Percentiles rank a stretch among this genome's conserved stretches.
These are phyloP conservation scores for Zasmidium cellare DNA, from an alignment of 2,329 filamentous ascomycete genomes.

Conservation along the genomic window DNA sequence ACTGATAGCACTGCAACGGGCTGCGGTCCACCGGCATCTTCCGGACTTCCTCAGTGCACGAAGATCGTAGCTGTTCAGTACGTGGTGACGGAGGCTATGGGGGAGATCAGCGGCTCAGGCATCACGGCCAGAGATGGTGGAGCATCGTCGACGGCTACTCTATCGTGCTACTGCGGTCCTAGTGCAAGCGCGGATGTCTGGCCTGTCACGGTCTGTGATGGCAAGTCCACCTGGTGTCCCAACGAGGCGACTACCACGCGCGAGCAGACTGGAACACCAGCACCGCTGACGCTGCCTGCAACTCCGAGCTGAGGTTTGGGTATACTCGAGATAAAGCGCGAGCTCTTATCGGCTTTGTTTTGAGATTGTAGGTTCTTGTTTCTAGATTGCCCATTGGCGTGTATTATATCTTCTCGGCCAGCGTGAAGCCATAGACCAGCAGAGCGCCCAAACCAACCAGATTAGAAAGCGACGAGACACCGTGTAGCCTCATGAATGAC, in stretches of 20 bases:
- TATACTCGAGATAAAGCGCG: too few species aligned
- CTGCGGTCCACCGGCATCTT: conserved; percentile 3
- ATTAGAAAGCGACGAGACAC: conserved; percentile 78
- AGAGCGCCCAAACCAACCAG: conserved; percentile 68
- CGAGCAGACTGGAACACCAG: neutral
- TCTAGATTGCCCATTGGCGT: too few species aligned
- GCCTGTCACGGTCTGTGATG: conserved; percentile 1
- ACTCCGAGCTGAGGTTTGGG: neutral
- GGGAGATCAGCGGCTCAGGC: neutral
- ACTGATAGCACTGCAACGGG: neutral
- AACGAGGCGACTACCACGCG: conserved; percentile 2
- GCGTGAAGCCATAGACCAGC: conserved; percentile 73
- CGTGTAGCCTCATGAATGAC: conserved; percentile 76
- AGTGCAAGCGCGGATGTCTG: conserved; percentile 1
- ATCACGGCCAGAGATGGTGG: neutral
- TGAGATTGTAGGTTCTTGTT: too few species aligned
- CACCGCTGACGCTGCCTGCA: neutral
- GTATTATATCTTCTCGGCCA: conserved; percentile 61
- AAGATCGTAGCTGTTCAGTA: neutral
- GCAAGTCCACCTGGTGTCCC: conserved; percentile 1
- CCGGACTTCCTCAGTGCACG: neutral
- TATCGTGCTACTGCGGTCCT: conserved; percentile 4
- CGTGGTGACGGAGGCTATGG: neutral
- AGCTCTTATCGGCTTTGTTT: too few species aligned
- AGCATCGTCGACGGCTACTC: neutral